Conservation (phyloP, 495 filamentous ascomycete species). For the Stereocaulon alpinum region DNA sequence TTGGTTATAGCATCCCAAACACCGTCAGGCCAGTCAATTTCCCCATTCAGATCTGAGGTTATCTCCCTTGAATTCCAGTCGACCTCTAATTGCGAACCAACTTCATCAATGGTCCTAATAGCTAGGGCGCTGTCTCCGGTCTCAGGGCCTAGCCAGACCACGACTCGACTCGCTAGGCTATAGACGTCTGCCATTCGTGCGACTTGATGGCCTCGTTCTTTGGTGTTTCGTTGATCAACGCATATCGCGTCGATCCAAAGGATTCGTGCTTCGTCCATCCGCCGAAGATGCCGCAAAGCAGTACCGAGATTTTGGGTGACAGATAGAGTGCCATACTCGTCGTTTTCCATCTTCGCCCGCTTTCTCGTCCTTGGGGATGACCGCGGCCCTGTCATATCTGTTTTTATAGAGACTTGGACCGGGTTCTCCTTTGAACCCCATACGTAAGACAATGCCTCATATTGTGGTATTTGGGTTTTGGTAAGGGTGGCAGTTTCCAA, state of each 20-base stretch:
- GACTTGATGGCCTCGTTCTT: constrained; percentile 24
- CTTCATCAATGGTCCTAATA: background rate
- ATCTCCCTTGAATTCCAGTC: background rate
- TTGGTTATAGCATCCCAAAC: background rate
- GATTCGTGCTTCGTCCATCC: background rate
- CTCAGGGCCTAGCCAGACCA: constrained; percentile 2
- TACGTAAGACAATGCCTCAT: constrained; percentile 3
- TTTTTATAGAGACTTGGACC: background rate
- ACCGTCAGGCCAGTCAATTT: background rate
- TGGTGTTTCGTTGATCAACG: constrained; percentile 22
- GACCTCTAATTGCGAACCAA: background rate
- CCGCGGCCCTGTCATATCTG: background rate
- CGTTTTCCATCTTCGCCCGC: background rate
- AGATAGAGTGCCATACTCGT: background rate
- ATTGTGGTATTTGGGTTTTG: background rate
- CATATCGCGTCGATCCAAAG: constrained; percentile 30
- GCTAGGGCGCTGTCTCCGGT: background rate
- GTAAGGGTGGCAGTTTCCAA: background rate
- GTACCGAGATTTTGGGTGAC: background rate
- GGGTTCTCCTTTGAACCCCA: constrained; percentile 1
- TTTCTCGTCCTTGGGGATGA: background rate
- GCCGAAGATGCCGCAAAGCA: constrained; percentile 5
- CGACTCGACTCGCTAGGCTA: background rate
- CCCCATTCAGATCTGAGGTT: background rate
- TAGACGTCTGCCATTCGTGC: constrained; percentile 20